Evolutionary conservation across 2,329 filamentous ascomycete species (phyloP).

Genomic region (Davidsoniella neocaledoniae): DNA sequence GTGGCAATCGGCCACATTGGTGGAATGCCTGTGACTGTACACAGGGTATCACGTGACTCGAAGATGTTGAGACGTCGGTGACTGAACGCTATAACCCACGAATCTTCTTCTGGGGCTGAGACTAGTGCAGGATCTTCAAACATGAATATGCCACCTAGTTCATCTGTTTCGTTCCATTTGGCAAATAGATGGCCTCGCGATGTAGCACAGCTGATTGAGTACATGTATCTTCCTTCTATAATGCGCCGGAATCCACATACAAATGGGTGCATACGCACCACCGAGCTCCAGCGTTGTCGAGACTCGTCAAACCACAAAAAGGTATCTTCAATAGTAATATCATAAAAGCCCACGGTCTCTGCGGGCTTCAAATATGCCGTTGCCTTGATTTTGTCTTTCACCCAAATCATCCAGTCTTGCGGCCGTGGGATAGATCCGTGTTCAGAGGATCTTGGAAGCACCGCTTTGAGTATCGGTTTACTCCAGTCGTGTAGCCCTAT

Average conservation of each 20-base stretch:
- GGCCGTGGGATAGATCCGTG: not conserved
- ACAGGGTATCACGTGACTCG: conserved; percentile 7
- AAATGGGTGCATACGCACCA: conserved; percentile 6
- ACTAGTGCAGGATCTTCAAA: conserved; percentile 11
- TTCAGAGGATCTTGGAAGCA: not conserved
- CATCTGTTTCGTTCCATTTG: not conserved
- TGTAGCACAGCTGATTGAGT: conserved; percentile 8
- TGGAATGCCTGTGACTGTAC: not conserved
- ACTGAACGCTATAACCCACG: conserved; percentile 7
- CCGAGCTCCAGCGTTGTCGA: conserved; percentile 2
- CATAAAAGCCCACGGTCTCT: conserved; percentile 1
- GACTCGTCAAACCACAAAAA: too few relatives aligned
- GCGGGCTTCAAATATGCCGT: not conserved
- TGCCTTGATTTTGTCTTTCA: conserved; percentile 1
- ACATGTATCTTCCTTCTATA: conserved; percentile 4
- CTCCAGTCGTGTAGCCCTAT: conserved; percentile 1
- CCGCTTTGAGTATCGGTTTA: conserved; percentile 5
- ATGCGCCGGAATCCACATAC: not conserved
- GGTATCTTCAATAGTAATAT: conserved; percentile 1
- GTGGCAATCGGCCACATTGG: not conserved
- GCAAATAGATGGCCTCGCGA: conserved; percentile 7
- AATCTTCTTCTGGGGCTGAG: conserved; percentile 7
- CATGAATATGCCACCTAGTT: conserved; percentile 3
- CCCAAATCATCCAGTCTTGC: conserved; percentile 6
- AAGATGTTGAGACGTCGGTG: conserved; percentile 11